Evolutionary conservation across 108 stramenopile species (phyloP).

Genomic region (Thalassiosira profunda): DNA sequence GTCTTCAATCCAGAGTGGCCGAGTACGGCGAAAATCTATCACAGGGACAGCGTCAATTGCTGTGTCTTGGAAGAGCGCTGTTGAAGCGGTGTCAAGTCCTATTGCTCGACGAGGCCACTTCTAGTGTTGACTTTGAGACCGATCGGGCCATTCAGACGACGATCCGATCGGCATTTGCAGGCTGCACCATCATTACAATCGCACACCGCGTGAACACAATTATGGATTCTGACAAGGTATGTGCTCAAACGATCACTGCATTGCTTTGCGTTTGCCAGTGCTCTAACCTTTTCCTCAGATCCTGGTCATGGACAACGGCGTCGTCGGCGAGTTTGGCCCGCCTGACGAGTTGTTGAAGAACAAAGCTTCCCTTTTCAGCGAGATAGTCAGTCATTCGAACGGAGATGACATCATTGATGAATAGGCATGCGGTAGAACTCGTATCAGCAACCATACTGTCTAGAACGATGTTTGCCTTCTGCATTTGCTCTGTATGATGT

Average conservation of each 20-base stretch:
- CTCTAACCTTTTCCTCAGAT: too few species aligned
- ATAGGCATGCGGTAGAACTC: not conserved
- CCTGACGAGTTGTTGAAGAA: conserved; percentile 87
- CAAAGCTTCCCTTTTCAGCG: conserved; percentile 71
- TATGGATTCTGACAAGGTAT: conserved; percentile 94
- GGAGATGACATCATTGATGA: conserved; percentile 36
- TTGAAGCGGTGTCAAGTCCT: conserved; percentile 79
- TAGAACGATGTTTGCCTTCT: too few species aligned
- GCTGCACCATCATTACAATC: conserved; percentile 88
- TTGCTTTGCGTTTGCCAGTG: too few species aligned
- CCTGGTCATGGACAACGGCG: conserved; percentile 92
- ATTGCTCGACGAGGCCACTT: conserved; percentile 93
- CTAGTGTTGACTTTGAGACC: conserved; percentile 88
- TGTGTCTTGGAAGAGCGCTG: conserved; percentile 93
- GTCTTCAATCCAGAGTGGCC: conserved; percentile 76
- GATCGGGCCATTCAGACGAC: conserved; percentile 88
- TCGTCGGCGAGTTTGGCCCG: conserved; percentile 82
- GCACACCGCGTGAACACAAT: conserved; percentile 97
- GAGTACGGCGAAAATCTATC: conserved; percentile 95
- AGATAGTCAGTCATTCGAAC: conserved; percentile 77
- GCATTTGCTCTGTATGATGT: too few species aligned
- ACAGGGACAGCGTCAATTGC: conserved; percentile 92
- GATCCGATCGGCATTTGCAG: conserved; percentile 66
- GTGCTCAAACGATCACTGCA: too few species aligned
- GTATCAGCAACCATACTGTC: too few species aligned